phyloP scores from a whole-genome alignment of 148 eudicot genomes.

The Nepenthes gracilis region DNA sequence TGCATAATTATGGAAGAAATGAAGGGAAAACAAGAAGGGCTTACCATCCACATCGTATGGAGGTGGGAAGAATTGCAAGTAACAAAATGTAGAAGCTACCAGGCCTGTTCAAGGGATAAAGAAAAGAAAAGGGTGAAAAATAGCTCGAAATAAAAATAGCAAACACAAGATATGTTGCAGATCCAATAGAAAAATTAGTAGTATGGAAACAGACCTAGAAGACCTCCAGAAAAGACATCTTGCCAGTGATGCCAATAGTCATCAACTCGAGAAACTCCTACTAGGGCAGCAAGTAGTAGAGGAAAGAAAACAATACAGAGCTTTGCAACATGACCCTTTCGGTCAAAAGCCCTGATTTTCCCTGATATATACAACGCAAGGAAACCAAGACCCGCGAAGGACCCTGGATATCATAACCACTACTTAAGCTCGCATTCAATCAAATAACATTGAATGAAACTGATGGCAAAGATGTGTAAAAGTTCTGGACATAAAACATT shows the following conservation, averaged over 20 bases:
- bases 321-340: conserved; percentile 67
- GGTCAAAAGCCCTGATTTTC: conserved; percentile 63
- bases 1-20: not conserved
- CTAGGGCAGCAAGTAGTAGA: conserved; percentile 59
- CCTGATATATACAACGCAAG: conserved; percentile 66
- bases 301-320: conserved; percentile 62
- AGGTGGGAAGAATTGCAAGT: conserved; percentile 95
- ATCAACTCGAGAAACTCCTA: conserved; percentile 82
- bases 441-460: not conserved
- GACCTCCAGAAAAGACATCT: conserved; percentile 85
- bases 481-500: too few relatives aligned
- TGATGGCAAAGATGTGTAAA: not conserved
- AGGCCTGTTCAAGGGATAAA: conserved; percentile 35
- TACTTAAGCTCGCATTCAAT: not conserved
- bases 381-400: conserved; percentile 84
- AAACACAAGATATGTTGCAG: not conserved
- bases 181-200: not conserved
- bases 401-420: conserved; percentile 37
- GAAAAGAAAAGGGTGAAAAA: conserved; percentile 1
- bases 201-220: conserved; percentile 45
- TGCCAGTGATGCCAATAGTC: conserved; percentile 99
- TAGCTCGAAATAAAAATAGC: not conserved
- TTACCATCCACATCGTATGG: conserved; percentile 78
- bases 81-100: conserved; percentile 69
- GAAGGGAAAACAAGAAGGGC: conserved; percentile 1